phyloP scores from a whole-genome alignment of 164 flowering plant species.

The Piper betle region DNA sequence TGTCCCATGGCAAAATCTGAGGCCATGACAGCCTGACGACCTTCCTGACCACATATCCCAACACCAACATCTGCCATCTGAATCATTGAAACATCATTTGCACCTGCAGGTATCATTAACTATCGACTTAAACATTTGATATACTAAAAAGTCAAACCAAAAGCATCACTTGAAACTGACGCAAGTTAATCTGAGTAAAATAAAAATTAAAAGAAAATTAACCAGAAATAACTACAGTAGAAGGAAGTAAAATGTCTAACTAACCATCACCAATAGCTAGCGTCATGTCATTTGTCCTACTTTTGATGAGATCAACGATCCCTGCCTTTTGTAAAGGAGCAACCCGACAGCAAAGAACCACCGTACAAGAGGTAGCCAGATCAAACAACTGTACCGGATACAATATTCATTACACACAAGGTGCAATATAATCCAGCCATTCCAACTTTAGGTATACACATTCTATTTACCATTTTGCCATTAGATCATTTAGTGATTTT shows the following conservation, averaged over 20 bases:
- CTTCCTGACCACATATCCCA: conserved; percentile 94
- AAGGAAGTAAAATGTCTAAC: conserved; percentile 11
- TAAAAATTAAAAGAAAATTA: no score
- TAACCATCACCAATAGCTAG: conserved; percentile 94
- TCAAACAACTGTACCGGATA: conserved; percentile 58
- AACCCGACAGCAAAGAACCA: conserved; percentile 87
- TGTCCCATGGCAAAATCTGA: conserved; percentile 98
- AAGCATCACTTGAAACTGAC: not conserved
- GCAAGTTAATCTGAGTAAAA: not conserved
- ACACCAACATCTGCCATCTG: conserved; percentile 99
- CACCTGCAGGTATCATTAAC: conserved; percentile 31
- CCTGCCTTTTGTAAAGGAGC: conserved; percentile 97
- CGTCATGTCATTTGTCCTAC: conserved; percentile 86
- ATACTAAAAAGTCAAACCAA: not conserved
- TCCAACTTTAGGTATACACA: not conserved
- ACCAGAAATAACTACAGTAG: no score
- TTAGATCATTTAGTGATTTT: no score
- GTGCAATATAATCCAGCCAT: not conserved
- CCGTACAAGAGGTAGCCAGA: conserved; percentile 69
- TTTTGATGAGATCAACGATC: conserved; percentile 72
- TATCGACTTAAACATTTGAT: not conserved
- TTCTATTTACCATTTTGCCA: not conserved
- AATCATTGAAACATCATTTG: conserved; percentile 96
- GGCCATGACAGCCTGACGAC: conserved; percentile 97
- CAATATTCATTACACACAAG: not conserved